Evolutionary conservation across 805 yeast genomes (phyloP), one percentile per base, ranked within the genome.

Genomic region (Saccharomycopsis capsularis): DNA sequence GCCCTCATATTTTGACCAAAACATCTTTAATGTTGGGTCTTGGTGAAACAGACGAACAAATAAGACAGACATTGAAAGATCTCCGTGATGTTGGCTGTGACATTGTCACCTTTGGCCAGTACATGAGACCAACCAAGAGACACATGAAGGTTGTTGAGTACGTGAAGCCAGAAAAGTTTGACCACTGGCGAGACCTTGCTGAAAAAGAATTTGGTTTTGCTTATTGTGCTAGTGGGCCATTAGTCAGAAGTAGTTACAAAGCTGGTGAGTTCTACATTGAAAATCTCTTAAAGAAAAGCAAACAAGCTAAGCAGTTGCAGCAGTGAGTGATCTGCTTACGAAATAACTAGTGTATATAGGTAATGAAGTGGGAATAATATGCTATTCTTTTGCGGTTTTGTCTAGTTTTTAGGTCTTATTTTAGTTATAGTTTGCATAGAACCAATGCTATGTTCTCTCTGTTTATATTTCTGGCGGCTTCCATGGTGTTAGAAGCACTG

Each of bases 181-280:
- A 90, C 52, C 74, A 83, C 63, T 93, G 99, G 99, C 88, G 82
- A 60, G 79, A 84, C 49, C 75, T 73, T 7, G 98, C 99, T 0
- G 63, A 72, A 59, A 64, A 83, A 55, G 87, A 85, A 39, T 68
- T 91, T 76, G 99, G 99, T 1, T 93, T 93, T 74, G 69, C 89
- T 44, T 91, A 93, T 63, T 95, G 96, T 65, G 99, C 99, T 2
- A 82, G 95, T 53, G 99, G 98, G 3, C 99, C 99, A 2, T 73
- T 93, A 60, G 98, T 93, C 3, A 79, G 99, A 64, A 88, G 97
- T 1, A 85, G 95, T 2, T 93, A 93, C 68, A 93, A 93, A 67
- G 99, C 99, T 24, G 99, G 99, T 52, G 99, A 93, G 67, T 86
- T 95, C 2, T 93, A 89, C 60, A 90, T 93, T 60, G 98, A 93